Base-by-base conservation (phyloP, 768 basidiomycete species). In the Chiua virens region DNA sequence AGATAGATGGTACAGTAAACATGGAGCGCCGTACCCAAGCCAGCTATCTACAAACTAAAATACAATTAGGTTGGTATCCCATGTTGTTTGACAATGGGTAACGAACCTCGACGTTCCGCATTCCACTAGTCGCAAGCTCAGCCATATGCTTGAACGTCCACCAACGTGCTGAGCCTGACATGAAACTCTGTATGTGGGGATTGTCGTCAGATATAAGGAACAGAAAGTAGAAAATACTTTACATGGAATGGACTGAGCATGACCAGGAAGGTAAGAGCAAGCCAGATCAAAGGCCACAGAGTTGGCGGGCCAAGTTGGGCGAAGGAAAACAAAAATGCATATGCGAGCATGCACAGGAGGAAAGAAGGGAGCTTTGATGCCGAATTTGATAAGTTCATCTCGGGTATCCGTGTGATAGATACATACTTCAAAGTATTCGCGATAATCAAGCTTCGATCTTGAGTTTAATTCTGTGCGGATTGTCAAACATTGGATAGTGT, bases 301-400 rank as follows among this genome's bases (percentile, higher is more conserved):
- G 82, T 81, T 0, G 95, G 89, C 1, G 76, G 71, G 8, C 86
- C 88, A 15, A 90, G 73, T 22, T 75, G 76, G 35, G 76, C 61
- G 64, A 94, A 91, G 0, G 94, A 89, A 30, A 96, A 75, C 84
- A 84, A 92, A 66, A 93, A 93, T 17, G 88, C 82, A 55, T 87
- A 86, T 41, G 79, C 83, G 2, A 97, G 78, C 0, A 83, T 75
- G 20, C 82, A 74, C 35, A 93, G 76, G 18, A 96, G 70, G 32
- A 92, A 73, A 14, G 84, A 76, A 1, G 95, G 94, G 4, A 89
- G 79, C 89, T 92, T 45, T 30, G n/a, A 18, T 7, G 27, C 4
- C 18, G 3, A 9, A 28, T 56, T 50, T 52, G 45, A 42, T 18
- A 9, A 27, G 9, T 17, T 38, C 22, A n/a, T 5, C 30, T 44